phyloP scores from a whole-genome alignment of 306 rosid species.

The Medicago arabica region DNA sequence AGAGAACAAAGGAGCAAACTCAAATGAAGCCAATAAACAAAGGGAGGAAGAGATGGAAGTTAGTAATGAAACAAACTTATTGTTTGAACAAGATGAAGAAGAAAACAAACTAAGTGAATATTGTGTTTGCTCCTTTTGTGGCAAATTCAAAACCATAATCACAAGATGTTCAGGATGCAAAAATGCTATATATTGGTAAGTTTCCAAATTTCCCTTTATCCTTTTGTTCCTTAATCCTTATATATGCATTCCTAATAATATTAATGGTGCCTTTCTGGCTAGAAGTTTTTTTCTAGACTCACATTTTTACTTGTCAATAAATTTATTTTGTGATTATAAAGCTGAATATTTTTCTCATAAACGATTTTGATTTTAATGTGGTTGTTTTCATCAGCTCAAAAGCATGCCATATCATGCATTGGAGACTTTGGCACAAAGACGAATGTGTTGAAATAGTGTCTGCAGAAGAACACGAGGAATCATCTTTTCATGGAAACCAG shows the following conservation, averaged over 20 bases:
- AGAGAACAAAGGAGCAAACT: constrained; percentile 33
- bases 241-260: too few relatives aligned
- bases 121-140: constrained; percentile 46
- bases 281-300: too few relatives aligned
- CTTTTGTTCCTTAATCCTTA: too few relatives aligned
- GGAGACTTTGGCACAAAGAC: constrained; percentile 25
- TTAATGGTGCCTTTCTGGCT: too few relatives aligned
- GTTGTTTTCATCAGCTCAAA: constrained; percentile 38
- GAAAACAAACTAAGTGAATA: not conserved
- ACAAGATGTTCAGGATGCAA: constrained; percentile 44
- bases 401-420: constrained; percentile 32
- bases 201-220: not conserved
- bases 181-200: constrained; percentile 44
- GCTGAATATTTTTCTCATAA: too few relatives aligned
- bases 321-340: too few relatives aligned
- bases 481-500: constrained; percentile 32
- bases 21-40: constrained; percentile 2
- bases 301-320: too few relatives aligned
- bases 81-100: constrained; percentile 18
- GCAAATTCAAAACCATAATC: constrained; percentile 32
- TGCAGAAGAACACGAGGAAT: not conserved
- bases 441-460: constrained; percentile 36
- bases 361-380: not conserved
- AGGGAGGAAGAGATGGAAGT: constrained; percentile 15
- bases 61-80: not conserved